These are phyloP conservation scores for Rhodofomes roseus DNA, from an alignment of 1,284 basidiomycete genomes.

Conservation along the genomic window DNA sequence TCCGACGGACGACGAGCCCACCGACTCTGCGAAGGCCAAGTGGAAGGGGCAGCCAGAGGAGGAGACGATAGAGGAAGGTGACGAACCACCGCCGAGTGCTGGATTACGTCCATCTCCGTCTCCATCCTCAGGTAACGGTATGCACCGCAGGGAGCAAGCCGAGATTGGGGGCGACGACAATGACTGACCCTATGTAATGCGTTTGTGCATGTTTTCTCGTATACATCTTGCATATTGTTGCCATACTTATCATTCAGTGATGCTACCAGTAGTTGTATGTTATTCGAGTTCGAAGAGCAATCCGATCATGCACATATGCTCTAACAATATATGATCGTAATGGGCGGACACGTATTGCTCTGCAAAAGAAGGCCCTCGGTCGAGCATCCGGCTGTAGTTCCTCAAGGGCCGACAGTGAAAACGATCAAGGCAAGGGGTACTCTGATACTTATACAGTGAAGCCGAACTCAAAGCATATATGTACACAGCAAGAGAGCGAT, in stretches of 20 bases:
- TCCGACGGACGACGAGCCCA: conserved; percentile 33
- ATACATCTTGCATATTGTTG: conserved; percentile 7
- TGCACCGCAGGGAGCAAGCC: conserved; percentile 46
- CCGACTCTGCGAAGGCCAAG: conserved; percentile 34
- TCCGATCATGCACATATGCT: no score
- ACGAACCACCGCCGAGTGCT: conserved; percentile 44
- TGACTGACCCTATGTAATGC: background rate
- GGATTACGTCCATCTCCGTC: conserved; percentile 24
- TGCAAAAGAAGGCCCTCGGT: no score
- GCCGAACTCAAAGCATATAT: background rate
- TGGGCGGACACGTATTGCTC: no score
- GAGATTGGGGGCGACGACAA: conserved; percentile 21
- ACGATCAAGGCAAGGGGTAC: no score
- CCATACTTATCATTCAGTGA: conserved; percentile 19
- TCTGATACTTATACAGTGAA: background rate
- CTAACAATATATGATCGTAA: no score
- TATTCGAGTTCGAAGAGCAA: conserved; percentile 7
- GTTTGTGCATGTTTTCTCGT: background rate
- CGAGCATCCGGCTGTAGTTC: no score
- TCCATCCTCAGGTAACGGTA: conserved; percentile 7
- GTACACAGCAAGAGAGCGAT: background rate
- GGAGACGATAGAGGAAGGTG: conserved; percentile 48
- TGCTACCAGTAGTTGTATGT: conserved; percentile 18
- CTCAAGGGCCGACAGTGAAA: no score
- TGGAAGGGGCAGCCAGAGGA: conserved; percentile 46